Evolutionary conservation across 371 early-diverging fungal species (phyloP).

Genomic region (Rhizopus stolonifer): DNA sequence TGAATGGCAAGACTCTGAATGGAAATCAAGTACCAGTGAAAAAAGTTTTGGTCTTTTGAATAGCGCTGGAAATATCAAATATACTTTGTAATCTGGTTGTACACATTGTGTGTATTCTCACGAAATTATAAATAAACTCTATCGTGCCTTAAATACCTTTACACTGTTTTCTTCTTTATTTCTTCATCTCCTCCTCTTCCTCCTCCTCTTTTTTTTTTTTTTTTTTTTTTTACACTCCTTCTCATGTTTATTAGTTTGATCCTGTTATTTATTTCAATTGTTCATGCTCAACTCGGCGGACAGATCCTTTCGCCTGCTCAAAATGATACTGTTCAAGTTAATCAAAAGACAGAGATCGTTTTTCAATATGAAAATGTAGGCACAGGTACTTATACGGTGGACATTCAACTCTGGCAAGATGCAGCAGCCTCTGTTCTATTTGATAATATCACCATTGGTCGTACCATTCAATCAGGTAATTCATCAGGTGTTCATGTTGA

Average conservation of each 20-base stretch:
- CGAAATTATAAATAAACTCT: too few species aligned
- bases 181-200: constrained; percentile 1
- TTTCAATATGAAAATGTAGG: constrained; percentile 30
- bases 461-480: constrained; percentile 24
- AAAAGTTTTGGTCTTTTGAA: constrained; percentile 58
- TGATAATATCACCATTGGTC: constrained; percentile 15
- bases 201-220: neutral
- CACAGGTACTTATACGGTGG: constrained; percentile 27
- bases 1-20: constrained; percentile 59
- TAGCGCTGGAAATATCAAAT: constrained; percentile 27
- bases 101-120: too few species aligned
- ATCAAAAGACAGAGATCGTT: constrained; percentile 22
- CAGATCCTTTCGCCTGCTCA: constrained; percentile 19
- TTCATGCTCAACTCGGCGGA: constrained; percentile 28
- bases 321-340: constrained; percentile 24
- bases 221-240: constrained; percentile 1
- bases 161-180: too few species aligned
- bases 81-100: constrained; percentile 11
- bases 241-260: neutral
- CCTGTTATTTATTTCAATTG: neutral
- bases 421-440: constrained; percentile 15
- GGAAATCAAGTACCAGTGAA: constrained; percentile 61
- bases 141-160: too few species aligned
- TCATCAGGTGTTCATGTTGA: constrained; percentile 20
- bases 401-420: constrained; percentile 30